Evolutionary conservation across 1,284 basidiomycete species (phyloP).

Genomic region (Abortiporus biennis): DNA sequence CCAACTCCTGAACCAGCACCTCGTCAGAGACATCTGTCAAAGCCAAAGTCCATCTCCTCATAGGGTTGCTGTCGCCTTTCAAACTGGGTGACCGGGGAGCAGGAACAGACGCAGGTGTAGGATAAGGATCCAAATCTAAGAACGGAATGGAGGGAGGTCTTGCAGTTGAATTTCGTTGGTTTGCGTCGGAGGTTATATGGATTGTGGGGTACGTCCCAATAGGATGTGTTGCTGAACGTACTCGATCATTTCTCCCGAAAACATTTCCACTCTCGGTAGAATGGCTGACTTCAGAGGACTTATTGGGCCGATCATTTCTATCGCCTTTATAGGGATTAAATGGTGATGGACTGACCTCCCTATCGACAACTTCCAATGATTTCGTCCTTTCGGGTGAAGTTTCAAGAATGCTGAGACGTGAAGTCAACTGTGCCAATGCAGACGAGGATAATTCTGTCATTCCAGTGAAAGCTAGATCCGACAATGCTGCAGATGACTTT

Average conservation of each 20-base stretch:
- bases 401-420: slow-evolving; percentile 16
- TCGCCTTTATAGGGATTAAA: not conserved
- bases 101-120: not conserved
- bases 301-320: not conserved
- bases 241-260: not conserved
- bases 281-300: not conserved
- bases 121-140: not conserved
- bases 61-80: slow-evolving; percentile 7
- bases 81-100: not conserved
- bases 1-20: slow-evolving; percentile 29
- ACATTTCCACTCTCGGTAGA: not conserved
- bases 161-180: too few relatives aligned
- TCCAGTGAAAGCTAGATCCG: slow-evolving; percentile 23
- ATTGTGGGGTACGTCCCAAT: not conserved
- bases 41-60: slow-evolving; percentile 31
- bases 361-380: slow-evolving; percentile 1
- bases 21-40: slow-evolving; percentile 33
- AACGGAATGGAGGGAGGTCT: too few relatives aligned
- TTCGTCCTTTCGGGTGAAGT: slow-evolving; percentile 11
- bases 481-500: slow-evolving; percentile 19
- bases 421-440: slow-evolving; percentile 21
- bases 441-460: slow-evolving; percentile 17
- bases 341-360: slow-evolving; percentile 4
- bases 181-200: too few relatives aligned
- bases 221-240: not conserved